Percentiles rank a stretch among this genome's conserved stretches.
These are phyloP conservation scores for Pulveroboletus sp. DNA, from an alignment of 768 basidiomycete species.

Conservation along the genomic window DNA sequence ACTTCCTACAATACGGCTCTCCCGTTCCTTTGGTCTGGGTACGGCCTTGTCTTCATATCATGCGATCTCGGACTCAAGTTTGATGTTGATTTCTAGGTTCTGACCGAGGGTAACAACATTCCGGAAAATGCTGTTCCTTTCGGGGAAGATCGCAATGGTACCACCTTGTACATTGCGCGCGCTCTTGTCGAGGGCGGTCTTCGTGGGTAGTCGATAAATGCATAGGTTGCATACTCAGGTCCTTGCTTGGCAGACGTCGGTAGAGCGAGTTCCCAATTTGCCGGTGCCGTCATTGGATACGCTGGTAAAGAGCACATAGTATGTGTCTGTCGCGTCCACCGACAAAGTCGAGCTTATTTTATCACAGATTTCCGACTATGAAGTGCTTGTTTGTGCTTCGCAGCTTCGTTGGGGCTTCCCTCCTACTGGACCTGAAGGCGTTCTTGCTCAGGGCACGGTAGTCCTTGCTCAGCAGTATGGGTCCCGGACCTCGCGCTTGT, in stretches of 20 bases:
- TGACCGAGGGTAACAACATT: conserved; percentile 29
- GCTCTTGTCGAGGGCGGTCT: conserved; percentile 29
- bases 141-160: conserved; percentile 29
- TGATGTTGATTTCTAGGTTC: conserved; percentile 11
- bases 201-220: conserved; percentile 16
- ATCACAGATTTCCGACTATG: not conserved
- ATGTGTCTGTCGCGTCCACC: not conserved
- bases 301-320: conserved; percentile 34
- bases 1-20: conserved; percentile 27
- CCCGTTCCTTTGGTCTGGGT: conserved; percentile 32
- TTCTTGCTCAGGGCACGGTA: too few relatives aligned
- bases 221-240: not conserved
- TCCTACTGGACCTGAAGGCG: too few relatives aligned
- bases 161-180: conserved; percentile 27
- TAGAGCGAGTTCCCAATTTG: conserved; percentile 29
- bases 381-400: too few relatives aligned
- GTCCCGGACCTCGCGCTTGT: not conserved
- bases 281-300: conserved; percentile 30
- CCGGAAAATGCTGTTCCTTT: conserved; percentile 33
- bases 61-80: not conserved
- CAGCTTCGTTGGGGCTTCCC: too few relatives aligned
- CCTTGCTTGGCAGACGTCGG: conserved; percentile 27
- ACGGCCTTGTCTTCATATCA: not conserved
- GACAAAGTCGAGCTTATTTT: conserved; percentile 1
- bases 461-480: too few relatives aligned